phyloP scores from a whole-genome alignment of 2,329 filamentous ascomycete species.

The Fusarium coffeatum region DNA sequence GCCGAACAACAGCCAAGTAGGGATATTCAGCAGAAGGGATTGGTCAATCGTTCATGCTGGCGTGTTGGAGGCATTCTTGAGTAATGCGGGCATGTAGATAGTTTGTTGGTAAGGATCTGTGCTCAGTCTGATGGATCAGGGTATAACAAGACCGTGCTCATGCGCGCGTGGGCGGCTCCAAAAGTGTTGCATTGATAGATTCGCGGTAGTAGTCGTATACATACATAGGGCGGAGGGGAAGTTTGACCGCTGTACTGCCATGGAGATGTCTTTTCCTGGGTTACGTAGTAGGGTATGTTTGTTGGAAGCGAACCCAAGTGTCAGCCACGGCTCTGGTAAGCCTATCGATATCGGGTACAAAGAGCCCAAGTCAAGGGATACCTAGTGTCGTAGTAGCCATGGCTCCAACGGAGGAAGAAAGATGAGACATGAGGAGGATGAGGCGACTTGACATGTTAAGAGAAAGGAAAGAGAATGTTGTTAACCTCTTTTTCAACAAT shows the following conservation, averaged over 20 bases:
- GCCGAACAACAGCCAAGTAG: not conserved
- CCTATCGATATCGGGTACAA: conserved; percentile 2
- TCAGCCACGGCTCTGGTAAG: conserved; percentile 13
- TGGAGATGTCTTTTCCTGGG: conserved; percentile 7
- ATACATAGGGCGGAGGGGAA: not conserved
- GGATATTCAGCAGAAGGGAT: not conserved
- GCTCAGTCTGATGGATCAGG: not conserved
- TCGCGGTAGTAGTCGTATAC: conserved; percentile 2
- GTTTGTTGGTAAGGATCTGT: conserved; percentile 13
- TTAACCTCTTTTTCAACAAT: not conserved
- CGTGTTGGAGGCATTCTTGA: not conserved
- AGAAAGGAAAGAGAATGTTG: not conserved
- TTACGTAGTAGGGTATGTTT: conserved; percentile 9
- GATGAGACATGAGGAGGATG: not conserved
- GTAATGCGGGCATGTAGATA: not conserved
- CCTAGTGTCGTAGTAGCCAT: conserved; percentile 10
- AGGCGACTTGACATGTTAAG: not conserved
- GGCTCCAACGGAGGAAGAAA: not conserved
- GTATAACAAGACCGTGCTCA: conserved; percentile 15
- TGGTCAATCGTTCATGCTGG: not conserved
- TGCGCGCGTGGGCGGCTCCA: not conserved
- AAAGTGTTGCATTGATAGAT: not conserved
- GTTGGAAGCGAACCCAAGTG: conserved; percentile 13
- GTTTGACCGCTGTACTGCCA: conserved; percentile 14
- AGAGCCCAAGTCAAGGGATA: not conserved